Base-by-base conservation (phyloP, 768 basidiomycete genomes). In the Tricholomella constricta region DNA sequence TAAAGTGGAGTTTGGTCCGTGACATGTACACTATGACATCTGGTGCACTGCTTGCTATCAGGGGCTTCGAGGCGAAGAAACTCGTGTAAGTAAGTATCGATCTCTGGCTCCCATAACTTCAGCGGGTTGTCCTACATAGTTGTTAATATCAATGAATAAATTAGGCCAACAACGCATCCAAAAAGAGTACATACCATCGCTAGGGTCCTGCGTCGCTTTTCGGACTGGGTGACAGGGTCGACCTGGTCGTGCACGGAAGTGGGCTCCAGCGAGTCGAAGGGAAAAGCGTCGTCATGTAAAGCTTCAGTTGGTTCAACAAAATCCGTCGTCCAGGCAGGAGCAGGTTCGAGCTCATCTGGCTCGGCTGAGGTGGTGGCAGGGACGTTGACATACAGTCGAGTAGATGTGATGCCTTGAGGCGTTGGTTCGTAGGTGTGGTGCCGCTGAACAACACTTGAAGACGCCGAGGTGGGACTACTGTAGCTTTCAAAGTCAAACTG, bases 101-200 rank as follows among this genome's bases (percentile, higher is more conserved):
- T n/a, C n/a, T n/a, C n/a, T n/a, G n/a, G n/a, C n/a, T n/a, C n/a
- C 41, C 41, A 51, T 1, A 42, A 8, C 0, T 6, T 1, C 6
- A 50, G 29, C 7, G 40, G 48, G 32, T 42, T 50, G 29, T 50
- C 40, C 27, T 50, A 26, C 17, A 40, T 6, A n/a, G 22, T n/a
- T 23, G 6, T 37, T 5, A 22, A 22, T n/a, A 23, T 19, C 15
- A 34, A 36, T 7, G 9, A 17, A 26, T 37, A 8, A 31, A 41
- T 15, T n/a, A 11, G 14, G 15, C 2, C 3, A 11, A 15, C 27
- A 11, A 15, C 5, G n/a, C n/a, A n/a, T n/a, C n/a, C n/a, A n/a
- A n/a, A n/a, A n/a, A n/a, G n/a, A n/a, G n/a, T n/a, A 26, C 47
- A 14, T 29, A 42, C 48, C 3, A 3, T 41, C 19, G 48, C 29